A percentile compares a stretch with the other conserved stretches of the same genome.
Evolutionary conservation across 2,329 filamentous ascomycete genomes (phyloP).

Genomic region (Aspergillus sp.): DNA sequence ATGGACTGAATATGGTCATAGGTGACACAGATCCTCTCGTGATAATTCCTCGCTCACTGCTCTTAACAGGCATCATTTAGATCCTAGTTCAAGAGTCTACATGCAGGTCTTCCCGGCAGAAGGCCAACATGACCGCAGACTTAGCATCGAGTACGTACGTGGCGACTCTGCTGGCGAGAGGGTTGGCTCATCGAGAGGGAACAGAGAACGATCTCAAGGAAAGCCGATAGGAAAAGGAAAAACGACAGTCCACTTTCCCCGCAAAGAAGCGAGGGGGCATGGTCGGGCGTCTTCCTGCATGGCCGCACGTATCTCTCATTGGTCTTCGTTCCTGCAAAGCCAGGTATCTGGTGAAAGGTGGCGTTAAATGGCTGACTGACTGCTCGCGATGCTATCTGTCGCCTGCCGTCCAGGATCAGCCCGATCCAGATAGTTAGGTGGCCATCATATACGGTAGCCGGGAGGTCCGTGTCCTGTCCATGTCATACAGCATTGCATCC

Average conservation of each 20-base stretch:
- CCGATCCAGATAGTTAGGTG: neutral
- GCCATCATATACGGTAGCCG: neutral
- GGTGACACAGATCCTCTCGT: no score
- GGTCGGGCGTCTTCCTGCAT: slow-evolving; percentile 1
- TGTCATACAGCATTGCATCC: neutral
- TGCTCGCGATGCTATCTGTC: neutral
- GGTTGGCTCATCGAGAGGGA: neutral
- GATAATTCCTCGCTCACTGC: no score
- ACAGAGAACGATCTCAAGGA: no score
- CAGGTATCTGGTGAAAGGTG: neutral
- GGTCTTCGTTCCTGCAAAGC: neutral
- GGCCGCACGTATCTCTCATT: neutral
- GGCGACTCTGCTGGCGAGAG: neutral
- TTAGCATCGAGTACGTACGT: neutral
- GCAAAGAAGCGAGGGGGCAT: slow-evolving; percentile 11
- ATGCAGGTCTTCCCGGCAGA: neutral
- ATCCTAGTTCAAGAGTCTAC: no score
- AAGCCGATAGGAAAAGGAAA: neutral
- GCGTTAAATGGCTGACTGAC: neutral
- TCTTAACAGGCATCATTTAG: no score
- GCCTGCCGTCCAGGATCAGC: neutral
- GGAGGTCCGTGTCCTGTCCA: neutral
- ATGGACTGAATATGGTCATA: no score
- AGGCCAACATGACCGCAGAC: neutral
- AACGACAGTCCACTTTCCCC: slow-evolving; percentile 15